Base-by-base conservation (phyloP, 2,329 filamentous ascomycete genomes). In the Orbilia ellipsospora region DNA sequence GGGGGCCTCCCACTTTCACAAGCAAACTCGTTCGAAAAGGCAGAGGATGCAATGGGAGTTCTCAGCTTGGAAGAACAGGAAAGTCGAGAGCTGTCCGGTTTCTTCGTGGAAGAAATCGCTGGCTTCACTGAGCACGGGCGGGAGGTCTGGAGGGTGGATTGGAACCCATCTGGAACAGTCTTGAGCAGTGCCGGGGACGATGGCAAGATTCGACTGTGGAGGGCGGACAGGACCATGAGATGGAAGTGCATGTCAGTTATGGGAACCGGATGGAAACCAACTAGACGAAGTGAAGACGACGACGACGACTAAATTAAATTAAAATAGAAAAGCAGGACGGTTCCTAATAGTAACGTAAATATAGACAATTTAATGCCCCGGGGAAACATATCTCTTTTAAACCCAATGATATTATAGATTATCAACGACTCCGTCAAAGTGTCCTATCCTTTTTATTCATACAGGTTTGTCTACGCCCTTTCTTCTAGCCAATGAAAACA, bases 111-210 rank as follows among this genome's bases (percentile, higher is more conserved):
- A 67, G 61, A 78, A 28, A 78, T 79, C 44, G 79, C 79, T 20
- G 77, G 78, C 28, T 79, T 80, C 64, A 78, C 76, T 18, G 79
- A 80, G 44, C 79, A 80, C 45, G 74, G 77, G 16, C 76, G 77
- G 16, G 79, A 80, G 28, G 79, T 80, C 7, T 80, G 79, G 79
- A 77, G 78, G 59, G 79, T 80, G 55, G 77, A 78, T 12, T 80
- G 79, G 79, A 80, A 80, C 55, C 78, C 79, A 2, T 79, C 79
- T 18, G 79, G 79, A 10, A 80, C 79, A 3, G 74, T 80, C 23
- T 57, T 80, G 18, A 79, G 78, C 52, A 79, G 78, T 40, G 79
- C 78, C 4, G 79, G 79, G 1, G 79, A 80, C 54, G 79, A 80
- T 51, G 79, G 79, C 5, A 80, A 79, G 55, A 80, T 80, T 23